Evolutionary conservation across 208 protist species (phyloP).

Genomic region (Naegleria fowleri): DNA sequence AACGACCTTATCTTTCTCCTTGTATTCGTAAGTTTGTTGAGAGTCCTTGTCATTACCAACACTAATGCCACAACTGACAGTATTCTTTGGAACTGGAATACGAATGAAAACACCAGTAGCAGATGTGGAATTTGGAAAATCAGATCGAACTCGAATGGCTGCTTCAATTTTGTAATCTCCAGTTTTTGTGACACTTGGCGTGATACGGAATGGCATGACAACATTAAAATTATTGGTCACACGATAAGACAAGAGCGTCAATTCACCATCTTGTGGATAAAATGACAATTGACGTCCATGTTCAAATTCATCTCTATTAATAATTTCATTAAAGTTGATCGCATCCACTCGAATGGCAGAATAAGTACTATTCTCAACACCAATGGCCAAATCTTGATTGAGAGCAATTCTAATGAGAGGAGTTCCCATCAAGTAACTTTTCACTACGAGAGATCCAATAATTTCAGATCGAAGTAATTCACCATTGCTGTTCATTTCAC

Average conservation of each 20-base stretch:
- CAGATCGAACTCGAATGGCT: conserved; percentile 45
- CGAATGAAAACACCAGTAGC: conserved; percentile 46
- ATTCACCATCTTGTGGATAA: conserved; percentile 67
- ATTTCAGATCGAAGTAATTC: conserved; percentile 61
- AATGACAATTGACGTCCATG: conserved; percentile 56
- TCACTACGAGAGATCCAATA: conserved; percentile 77
- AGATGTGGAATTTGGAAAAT: conserved; percentile 45
- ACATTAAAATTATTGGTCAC: conserved; percentile 38
- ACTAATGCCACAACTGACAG: conserved; percentile 32
- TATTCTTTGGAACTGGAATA: conserved; percentile 53
- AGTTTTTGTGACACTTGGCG: conserved; percentile 52
- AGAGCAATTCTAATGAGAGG: conserved; percentile 69
- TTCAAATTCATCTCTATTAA: conserved; percentile 67
- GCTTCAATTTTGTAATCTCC: conserved; percentile 49
- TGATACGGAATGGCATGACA: conserved; percentile 59
- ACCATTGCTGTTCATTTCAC: conserved; percentile 58
- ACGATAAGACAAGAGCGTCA: conserved; percentile 80
- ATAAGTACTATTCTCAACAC: background rate
- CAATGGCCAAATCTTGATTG: conserved; percentile 68
- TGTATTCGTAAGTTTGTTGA: conserved; percentile 60
- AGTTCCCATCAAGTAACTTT: conserved; percentile 72
- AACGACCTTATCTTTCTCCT: conserved; percentile 50
- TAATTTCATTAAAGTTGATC: conserved; percentile 71
- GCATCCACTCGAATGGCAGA: conserved; percentile 61
- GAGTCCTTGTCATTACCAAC: background rate